Evolutionary conservation across 352 stramenopile species (phyloP), one percentile per base, ranked within the genome.

Genomic region (Phytophthora hybrid): DNA sequence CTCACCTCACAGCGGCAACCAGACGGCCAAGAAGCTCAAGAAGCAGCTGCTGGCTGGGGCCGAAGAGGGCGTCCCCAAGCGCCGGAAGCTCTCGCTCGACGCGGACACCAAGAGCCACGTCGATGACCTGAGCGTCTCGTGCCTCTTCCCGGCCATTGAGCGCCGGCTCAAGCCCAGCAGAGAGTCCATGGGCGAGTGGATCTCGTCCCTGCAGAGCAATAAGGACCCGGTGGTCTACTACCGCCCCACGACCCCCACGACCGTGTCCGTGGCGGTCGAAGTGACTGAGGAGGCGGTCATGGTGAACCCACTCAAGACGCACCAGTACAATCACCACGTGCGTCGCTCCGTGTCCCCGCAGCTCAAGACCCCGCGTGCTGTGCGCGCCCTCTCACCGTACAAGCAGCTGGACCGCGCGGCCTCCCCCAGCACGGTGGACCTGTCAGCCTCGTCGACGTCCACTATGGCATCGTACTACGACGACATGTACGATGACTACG

Each of bases 401-500:
- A 85, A 85, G 65, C 78, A 73, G 34, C 29, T 79, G 29, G 58
- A 80, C 26, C 72, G 63, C 34, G 70, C 76, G 26, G 69, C 52
- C 26, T 81, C 75, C 8, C 66, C 71, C 7, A 66, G 58, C 9
- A 62, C 63, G n/a, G 77, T 90, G 44, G 87, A 93, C 51, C 65
- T 93, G 26, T 84, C 78, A 39, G 83, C 83, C 29, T 93, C 87
- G 19, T 90, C 90, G 71, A 79, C 81, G n/a, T 93, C 87, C 21
- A 93, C 87, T 5, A 76, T 86, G 63, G 78, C 84, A 11, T 91
- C 84, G 18, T 85, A 84, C 69, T 91, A 87, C 56, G 86, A 93
- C 54, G 86, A 92, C 66, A 77, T 83, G 71, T 83, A 87, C 71
- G 83, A 92, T 54, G 78, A 89, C 10, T 75, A 82, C 49, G 59